phyloP scores from a whole-genome alignment of 1,139 yeast genomes.

The Sugiyamaella japonica region DNA sequence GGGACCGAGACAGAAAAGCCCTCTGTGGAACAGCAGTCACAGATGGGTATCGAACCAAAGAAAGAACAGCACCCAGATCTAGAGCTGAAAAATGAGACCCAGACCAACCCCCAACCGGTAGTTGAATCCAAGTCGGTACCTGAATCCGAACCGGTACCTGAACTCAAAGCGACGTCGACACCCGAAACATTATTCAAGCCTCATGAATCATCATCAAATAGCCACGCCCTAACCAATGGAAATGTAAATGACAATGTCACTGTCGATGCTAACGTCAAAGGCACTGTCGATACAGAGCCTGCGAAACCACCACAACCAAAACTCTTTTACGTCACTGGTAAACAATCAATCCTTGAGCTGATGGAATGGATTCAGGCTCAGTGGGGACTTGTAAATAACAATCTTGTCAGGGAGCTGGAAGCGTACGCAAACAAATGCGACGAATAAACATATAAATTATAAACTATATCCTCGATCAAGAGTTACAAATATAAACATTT shows the following conservation, averaged over 20 bases:
- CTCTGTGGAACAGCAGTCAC: too few relatives aligned
- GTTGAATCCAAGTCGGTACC: too few relatives aligned
- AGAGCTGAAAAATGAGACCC: neutral
- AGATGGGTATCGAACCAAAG: neutral
- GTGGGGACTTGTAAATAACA: slow-evolving; percentile 16
- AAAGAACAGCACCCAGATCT: too few relatives aligned
- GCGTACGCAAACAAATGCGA: slow-evolving; percentile 20
- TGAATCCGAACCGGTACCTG: too few relatives aligned
- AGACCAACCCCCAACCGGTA: neutral
- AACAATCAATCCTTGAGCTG: slow-evolving; percentile 28
- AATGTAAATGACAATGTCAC: too few relatives aligned
- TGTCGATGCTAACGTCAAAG: neutral
- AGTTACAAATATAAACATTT: neutral
- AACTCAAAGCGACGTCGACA: neutral
- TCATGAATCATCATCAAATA: too few relatives aligned
- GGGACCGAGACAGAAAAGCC: too few relatives aligned
- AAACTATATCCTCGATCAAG: neutral
- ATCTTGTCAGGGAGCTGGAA: slow-evolving; percentile 22
- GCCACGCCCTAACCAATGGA: too few relatives aligned
- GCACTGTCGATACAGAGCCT: neutral
- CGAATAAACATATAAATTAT: slow-evolving; percentile 9
- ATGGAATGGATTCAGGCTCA: slow-evolving; percentile 34
- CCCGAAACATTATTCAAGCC: too few relatives aligned
- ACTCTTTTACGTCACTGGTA: slow-evolving; percentile 33
- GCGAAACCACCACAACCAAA: slow-evolving; percentile 2